Evolutionary conservation across 805 yeast genomes (phyloP), one percentile per base, ranked within the genome.

Genomic region (Pichia thaimueangensis): DNA sequence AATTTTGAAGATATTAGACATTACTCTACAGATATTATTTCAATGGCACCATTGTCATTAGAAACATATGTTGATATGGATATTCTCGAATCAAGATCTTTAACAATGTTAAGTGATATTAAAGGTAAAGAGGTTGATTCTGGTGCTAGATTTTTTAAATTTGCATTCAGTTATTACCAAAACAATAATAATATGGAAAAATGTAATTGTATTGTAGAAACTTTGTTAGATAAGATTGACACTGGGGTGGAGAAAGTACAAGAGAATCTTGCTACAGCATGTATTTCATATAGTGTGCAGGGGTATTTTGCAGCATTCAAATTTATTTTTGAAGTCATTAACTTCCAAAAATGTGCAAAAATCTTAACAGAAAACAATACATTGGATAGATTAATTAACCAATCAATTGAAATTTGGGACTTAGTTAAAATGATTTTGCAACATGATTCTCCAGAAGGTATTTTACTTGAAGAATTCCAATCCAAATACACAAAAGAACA

Each of bases 1-100:
- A 81, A 82, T 47, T 88, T 78, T 60, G 87, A 84, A 43, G 96
- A 88, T 56, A 71, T 89, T 16, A 71, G 97, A 45, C 67, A 69
- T 5, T 43, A 55, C 9, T 65, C 86, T 1, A 70, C 71, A 1
- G 47, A 57, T 2, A 41, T 81, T 1, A 54, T 87, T 17, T 57
- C 66, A 8, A 66, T 45, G 65, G 67, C 74, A 4, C 75, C 80
- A 0, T 41, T 56, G 1, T 51, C 63, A 1, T 48, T 67, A 8
- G 55, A 58, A 6, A 22, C 32, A 8, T 21, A 39, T 13, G 39
- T 55, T 11, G 50, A 57, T 31, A 43, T 58, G 22, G 49, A 50
- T 13, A 41, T 58, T 17, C 49, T 54, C 6, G 32, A 51, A 11
- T 16, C 25, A 1, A 54, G 63, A 35, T 52, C 63, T 4, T 30